Evolutionary conservation across 306 rosid genomes (phyloP).

Genomic region (Quercus bicolor): DNA sequence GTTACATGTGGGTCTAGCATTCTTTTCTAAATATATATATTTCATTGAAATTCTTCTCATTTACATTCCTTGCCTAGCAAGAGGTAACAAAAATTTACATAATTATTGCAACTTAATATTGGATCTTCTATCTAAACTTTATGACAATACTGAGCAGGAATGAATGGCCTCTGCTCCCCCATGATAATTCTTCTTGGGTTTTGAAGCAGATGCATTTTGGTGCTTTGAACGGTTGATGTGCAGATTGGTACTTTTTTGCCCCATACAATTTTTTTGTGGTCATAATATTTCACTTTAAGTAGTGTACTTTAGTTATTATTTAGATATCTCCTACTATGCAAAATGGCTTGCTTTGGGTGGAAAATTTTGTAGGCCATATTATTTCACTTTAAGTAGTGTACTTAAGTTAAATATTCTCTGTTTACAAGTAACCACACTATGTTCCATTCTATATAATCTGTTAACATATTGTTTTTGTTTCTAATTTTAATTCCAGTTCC

Average conservation of each 20-base stretch:
- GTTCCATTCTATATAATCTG: not conserved
- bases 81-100: not conserved
- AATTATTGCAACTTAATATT: constrained; percentile 13
- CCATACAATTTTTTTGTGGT: not conserved
- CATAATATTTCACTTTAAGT: not conserved
- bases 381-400: too few relatives aligned
- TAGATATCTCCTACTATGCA: not conserved
- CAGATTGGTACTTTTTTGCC: constrained; percentile 66
- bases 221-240: constrained; percentile 99
- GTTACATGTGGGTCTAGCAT: not conserved
- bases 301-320: not conserved
- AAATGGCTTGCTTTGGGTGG: too few relatives aligned
- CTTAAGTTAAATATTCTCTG: too few relatives aligned
- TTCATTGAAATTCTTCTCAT: not conserved
- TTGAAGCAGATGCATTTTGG: constrained; percentile 99
- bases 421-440: too few relatives aligned
- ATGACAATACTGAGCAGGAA: constrained; percentile 60
- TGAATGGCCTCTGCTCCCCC: constrained; percentile 99
- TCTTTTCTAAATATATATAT: not conserved
- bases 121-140: constrained; percentile 25
- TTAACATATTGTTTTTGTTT: not conserved
- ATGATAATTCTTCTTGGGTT: constrained; percentile 94
- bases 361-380: too few relatives aligned
- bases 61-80: not conserved
- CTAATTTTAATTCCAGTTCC: constrained; percentile 32